Conservation (phyloP, 768 basidiomycete genomes). For the Lactarius hengduanensis region DNA sequence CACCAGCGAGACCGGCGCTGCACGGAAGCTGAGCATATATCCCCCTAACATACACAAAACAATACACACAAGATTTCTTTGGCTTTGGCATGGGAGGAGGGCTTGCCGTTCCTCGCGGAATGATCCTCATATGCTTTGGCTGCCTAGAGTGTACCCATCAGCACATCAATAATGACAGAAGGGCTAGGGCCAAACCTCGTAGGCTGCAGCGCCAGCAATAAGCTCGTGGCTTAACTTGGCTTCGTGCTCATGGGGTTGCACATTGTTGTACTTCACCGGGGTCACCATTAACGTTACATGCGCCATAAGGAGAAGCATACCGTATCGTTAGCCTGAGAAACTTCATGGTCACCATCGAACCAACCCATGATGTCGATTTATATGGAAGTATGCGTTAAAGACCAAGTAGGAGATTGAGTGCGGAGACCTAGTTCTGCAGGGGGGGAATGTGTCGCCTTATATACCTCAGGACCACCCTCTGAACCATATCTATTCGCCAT, state of each 20-base stretch:
- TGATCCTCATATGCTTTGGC: constrained; percentile 64
- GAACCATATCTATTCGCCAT: not conserved
- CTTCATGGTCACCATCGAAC: not conserved
- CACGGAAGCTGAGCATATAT: constrained; percentile 1
- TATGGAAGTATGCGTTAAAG: not conserved
- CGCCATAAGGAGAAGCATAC: not conserved
- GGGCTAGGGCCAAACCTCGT: constrained; percentile 44
- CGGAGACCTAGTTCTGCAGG: not conserved
- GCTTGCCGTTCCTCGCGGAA: constrained; percentile 46
- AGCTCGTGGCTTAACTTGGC: constrained; percentile 63
- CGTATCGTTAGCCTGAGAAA: not conserved
- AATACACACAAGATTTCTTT: constrained; percentile 51
- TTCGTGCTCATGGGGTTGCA: constrained; percentile 41
- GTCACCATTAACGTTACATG: not conserved
- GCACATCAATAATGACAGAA: not conserved
- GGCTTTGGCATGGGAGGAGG: constrained; percentile 49
- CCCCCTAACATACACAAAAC: constrained; percentile 5
- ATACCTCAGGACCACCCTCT: not conserved
- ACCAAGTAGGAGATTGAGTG: not conserved
- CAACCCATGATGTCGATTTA: constrained; percentile 11
- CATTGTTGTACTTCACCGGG: not conserved
- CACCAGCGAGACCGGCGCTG: constrained; percentile 57
- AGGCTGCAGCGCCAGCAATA: constrained; percentile 64
- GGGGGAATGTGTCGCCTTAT: constrained; percentile 4
- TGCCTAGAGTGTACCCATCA: constrained; percentile 43